phyloP scores from a whole-genome alignment of 2,329 filamentous ascomycete genomes.

The Scytalidium lignicola region DNA sequence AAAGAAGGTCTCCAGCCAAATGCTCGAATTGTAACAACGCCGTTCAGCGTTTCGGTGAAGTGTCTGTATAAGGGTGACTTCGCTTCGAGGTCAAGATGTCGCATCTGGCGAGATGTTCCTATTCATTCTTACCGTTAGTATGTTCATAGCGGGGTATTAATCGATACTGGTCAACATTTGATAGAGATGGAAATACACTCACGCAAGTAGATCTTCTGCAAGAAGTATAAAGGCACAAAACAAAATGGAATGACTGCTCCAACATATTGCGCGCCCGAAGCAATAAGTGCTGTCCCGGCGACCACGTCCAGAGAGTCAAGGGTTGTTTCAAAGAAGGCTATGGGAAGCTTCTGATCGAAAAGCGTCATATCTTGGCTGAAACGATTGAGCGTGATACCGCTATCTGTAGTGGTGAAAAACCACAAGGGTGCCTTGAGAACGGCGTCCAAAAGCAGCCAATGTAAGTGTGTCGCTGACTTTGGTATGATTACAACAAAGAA shows the following conservation, averaged over 20 bases:
- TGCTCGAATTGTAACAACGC: slow-evolving; percentile 39
- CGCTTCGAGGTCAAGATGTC: slow-evolving; percentile 41
- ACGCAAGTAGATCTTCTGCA: slow-evolving; percentile 41
- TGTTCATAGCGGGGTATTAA: too few relatives aligned
- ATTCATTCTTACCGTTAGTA: too few relatives aligned
- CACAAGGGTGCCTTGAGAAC: too few relatives aligned
- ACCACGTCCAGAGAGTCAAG: neutral
- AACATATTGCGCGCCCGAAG: slow-evolving; percentile 24
- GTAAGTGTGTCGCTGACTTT: too few relatives aligned
- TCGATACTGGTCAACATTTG: too few relatives aligned
- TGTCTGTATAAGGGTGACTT: slow-evolving; percentile 41
- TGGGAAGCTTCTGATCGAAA: too few relatives aligned
- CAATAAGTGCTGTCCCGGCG: slow-evolving; percentile 32
- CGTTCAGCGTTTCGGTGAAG: slow-evolving; percentile 41
- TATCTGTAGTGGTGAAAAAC: too few relatives aligned
- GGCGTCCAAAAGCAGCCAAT: too few relatives aligned
- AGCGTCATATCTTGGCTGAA: too few relatives aligned
- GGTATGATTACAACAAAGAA: too few relatives aligned
- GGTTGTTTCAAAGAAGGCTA: neutral
- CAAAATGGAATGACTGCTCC: slow-evolving; percentile 19
- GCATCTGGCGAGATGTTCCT: slow-evolving; percentile 44
- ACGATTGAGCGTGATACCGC: too few relatives aligned
- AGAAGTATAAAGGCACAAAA: slow-evolving; percentile 9
- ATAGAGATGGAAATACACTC: too few relatives aligned
- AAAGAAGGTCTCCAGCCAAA: slow-evolving; percentile 35